Evolutionary conservation across 768 basidiomycete genomes (phyloP), one percentile per base, ranked within the genome.

Genomic region (Coprinellus aureogranulatus): DNA sequence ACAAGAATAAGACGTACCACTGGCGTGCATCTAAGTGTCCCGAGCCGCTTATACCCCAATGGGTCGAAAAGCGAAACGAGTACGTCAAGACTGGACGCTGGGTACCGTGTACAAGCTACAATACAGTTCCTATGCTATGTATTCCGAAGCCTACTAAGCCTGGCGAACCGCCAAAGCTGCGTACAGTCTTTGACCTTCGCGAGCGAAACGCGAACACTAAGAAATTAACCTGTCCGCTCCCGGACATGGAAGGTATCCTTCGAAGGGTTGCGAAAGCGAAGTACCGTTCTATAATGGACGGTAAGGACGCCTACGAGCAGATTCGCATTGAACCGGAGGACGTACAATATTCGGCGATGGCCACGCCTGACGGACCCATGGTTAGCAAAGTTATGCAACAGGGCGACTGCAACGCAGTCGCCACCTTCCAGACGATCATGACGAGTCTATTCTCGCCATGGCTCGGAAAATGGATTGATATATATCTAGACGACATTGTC

Each of bases 371-470:
- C 61, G 76, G 78, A 0, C 77, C 67, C 6, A 78, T 80, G 74
- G 68, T 69, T 4, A 77, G 75, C 39, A 52, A 65, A 0, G 76
- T 80, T 0, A 58, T 66, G 48, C 72, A 67, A 46, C 63, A 62
- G 6, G 72, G 71, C 0, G 67, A 72, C 52, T 71, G 67, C 25
- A 73, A 72, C 47, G 65, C 64, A 27, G 60, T 62, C 0, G 76
- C 77, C 0, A 80, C 78, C 0, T 79, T 71, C 65, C 78, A 79
- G 57, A 59, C 69, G 0, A 49, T 80, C 1, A 79, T 79, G 74
- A 77, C 77, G 30, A 68, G 78, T 39, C 65, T 80, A 0, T 71
- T 71, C 40, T 31, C 60, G 0, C 47, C 57, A 1, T 67, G 66
- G 28, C 69, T 81, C 40, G 78, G 76, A 0, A 53, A 57, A 0